phyloP scores from a whole-genome alignment of 1,139 yeast genomes.

The Saccharomyces hybrid region DNA sequence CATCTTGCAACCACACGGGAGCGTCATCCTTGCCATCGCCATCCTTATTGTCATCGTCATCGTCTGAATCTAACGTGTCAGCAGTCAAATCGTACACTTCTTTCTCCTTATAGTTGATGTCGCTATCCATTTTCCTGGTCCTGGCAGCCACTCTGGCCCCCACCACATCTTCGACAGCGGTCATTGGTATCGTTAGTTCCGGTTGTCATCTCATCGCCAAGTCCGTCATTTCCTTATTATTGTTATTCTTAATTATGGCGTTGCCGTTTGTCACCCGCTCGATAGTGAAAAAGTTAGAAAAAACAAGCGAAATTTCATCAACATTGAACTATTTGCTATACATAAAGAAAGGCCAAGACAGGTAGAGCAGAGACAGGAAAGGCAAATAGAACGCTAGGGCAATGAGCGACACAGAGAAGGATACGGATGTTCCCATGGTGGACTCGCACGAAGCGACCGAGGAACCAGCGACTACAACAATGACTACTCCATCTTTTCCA shows the following conservation, averaged over 20 bases:
- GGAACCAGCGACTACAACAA: neutral
- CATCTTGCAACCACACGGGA: constrained; percentile 27
- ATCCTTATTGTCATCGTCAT: constrained; percentile 5
- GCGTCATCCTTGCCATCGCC: constrained; percentile 4
- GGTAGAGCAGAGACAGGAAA: neutral
- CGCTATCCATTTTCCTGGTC: neutral
- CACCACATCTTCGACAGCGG: neutral
- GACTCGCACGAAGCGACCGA: neutral
- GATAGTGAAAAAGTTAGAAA: neutral
- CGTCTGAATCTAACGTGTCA: constrained; percentile 4
- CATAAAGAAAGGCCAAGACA: neutral
- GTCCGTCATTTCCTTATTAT: neutral
- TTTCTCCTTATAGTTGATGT: constrained; percentile 14
- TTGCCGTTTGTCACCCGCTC: neutral
- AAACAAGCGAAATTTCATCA: neutral
- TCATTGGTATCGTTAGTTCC: neutral
- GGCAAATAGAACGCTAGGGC: neutral
- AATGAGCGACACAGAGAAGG: neutral
- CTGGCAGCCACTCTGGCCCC: neutral
- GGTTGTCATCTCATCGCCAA: neutral
- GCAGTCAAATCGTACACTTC: constrained; percentile 9
- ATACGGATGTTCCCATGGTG: neutral
- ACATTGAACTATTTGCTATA: neutral
- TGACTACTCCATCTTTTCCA: constrained; percentile 4
- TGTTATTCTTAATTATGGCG: neutral